Percentiles rank a stretch among this genome's conserved stretches.
Conservation (phyloP, 1,284 basidiomycete genomes). For the Ceratobasidium sp. region DNA sequence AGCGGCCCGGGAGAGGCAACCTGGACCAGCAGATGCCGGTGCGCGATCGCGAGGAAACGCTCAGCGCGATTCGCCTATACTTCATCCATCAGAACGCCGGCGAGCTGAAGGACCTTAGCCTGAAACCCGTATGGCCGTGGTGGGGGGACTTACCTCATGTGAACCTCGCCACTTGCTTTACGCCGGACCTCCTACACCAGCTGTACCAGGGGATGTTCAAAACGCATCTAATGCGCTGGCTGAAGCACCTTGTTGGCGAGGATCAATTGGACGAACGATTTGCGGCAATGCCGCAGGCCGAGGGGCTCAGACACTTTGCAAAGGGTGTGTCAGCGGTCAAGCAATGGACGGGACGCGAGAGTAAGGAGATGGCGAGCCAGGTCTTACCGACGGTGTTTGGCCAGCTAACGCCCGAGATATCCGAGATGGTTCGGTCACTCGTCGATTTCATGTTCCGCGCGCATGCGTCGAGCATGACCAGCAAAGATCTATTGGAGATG, state of each 20-base stretch:
- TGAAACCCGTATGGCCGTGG: slow-evolving; percentile 37
- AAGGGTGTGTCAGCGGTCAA: slow-evolving; percentile 13
- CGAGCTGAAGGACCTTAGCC: background rate
- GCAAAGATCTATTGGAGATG: background rate
- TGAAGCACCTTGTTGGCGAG: background rate
- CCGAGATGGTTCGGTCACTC: background rate
- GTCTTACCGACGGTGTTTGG: slow-evolving; percentile 8
- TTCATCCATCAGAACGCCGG: background rate
- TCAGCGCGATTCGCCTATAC: background rate
- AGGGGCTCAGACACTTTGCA: slow-evolving; percentile 18
- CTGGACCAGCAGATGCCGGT: background rate
- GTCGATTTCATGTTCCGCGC: slow-evolving; percentile 19
- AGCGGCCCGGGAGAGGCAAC: background rate
- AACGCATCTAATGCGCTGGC: slow-evolving; percentile 12
- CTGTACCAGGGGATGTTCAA: slow-evolving; percentile 27
- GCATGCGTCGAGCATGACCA: slow-evolving; percentile 23
- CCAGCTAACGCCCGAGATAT: background rate
- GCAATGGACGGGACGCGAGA: slow-evolving; percentile 25
- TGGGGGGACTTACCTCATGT: slow-evolving; percentile 39
- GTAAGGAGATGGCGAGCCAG: slow-evolving; percentile 13
- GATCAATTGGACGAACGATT: slow-evolving; percentile 2
- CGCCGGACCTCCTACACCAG: slow-evolving; percentile 43
- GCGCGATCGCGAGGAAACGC: slow-evolving; percentile 19
- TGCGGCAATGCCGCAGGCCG: slow-evolving; percentile 13
- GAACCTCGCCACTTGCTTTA: slow-evolving; percentile 43